Percentiles rank a stretch among this genome's conserved stretches.
Evolutionary conservation across 2,329 filamentous ascomycete species (phyloP).

Genomic region (Cadophora sp.): DNA sequence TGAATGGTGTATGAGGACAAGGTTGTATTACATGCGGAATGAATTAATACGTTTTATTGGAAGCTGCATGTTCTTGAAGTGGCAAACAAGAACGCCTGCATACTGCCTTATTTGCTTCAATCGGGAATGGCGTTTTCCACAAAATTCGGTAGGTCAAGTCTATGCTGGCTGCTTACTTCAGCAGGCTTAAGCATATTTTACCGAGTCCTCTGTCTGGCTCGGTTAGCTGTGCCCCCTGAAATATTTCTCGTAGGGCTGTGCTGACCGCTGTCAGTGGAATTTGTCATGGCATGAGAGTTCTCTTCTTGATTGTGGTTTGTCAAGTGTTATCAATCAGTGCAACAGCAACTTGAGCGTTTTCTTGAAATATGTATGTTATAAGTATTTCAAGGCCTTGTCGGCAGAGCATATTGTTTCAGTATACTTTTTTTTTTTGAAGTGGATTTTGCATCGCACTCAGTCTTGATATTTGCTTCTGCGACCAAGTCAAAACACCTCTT

Average conservation of each 20-base stretch:
- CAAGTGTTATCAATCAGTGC: neutral
- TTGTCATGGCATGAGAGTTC: conserved; percentile 1
- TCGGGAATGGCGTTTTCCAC: neutral
- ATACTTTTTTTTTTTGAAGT: no score
- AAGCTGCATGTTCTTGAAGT: neutral
- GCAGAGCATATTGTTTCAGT: neutral
- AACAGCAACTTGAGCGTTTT: neutral
- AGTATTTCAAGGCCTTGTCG: neutral
- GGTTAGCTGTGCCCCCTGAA: neutral
- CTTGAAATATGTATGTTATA: neutral
- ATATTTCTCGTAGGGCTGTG: conserved; percentile 7
- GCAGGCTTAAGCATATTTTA: neutral
- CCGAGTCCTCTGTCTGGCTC: neutral
- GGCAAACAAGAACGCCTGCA: neutral
- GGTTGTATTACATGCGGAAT: neutral
- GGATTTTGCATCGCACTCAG: neutral
- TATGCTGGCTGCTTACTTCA: conserved; percentile 10
- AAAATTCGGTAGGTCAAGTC: neutral
- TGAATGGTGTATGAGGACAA: neutral
- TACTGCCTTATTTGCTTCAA: neutral
- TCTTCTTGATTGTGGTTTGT: neutral
- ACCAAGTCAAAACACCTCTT: neutral
- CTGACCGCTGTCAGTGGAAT: neutral
- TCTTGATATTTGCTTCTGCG: neutral
- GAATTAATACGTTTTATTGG: neutral